Evolutionary conservation across 345 rosid species (phyloP).

Genomic region (Citrus australasica): DNA sequence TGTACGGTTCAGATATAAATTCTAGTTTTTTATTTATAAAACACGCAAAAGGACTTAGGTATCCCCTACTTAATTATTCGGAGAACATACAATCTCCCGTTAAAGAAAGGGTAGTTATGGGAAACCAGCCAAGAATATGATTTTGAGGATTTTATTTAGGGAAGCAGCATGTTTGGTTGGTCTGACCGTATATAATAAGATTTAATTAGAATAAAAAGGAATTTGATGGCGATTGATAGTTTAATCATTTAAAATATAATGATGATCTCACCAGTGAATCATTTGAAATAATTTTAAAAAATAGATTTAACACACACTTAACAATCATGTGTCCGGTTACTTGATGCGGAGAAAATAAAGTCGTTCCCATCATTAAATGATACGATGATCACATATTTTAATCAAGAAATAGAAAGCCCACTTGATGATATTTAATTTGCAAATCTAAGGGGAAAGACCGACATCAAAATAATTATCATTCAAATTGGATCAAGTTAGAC

Average conservation of each 20-base stretch:
- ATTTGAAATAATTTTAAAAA: background rate
- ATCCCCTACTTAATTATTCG: background rate
- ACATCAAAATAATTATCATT: background rate
- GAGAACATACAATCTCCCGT: background rate
- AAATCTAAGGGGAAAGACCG: constrained; percentile 20
- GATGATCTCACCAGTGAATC: constrained; percentile 1
- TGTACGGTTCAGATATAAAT: background rate
- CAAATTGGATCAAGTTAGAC: background rate
- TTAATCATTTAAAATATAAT: constrained; percentile 29
- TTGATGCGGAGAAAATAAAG: constrained; percentile 29
- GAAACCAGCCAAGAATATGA: background rate
- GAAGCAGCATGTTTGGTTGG: constrained; percentile 40
- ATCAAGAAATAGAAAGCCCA: constrained; percentile 4
- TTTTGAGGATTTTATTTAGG: constrained; percentile 1
- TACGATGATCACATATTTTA: constrained; percentile 5
- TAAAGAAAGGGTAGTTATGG: constrained; percentile 10
- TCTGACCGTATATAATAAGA: background rate
- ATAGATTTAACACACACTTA: background rate
- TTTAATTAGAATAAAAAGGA: constrained; percentile 8
- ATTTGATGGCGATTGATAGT: constrained; percentile 15
- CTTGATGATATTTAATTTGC: constrained; percentile 1
- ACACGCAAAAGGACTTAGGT: background rate
- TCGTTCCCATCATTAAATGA: constrained; percentile 15
- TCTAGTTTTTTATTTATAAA: background rate
- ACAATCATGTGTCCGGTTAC: constrained; percentile 1